Conservation (phyloP, 192 early-diverging fungal species). For the Coemansia sp. region DNA sequence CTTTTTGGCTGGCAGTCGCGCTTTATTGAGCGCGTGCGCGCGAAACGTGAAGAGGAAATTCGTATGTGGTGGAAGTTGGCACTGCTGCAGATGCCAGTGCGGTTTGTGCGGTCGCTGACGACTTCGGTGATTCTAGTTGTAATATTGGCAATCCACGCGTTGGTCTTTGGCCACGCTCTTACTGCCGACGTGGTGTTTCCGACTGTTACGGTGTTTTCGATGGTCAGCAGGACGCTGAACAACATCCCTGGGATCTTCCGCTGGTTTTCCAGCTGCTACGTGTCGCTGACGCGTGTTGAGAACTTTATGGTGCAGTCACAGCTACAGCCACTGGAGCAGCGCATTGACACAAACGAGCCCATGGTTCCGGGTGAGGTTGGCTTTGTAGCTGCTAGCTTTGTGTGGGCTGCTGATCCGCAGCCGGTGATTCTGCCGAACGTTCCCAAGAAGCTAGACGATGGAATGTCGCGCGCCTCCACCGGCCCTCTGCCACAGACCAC, state of each 20-base stretch:
- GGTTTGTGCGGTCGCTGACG: conserved; percentile 51
- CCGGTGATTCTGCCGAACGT: neutral
- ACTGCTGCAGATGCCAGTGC: conserved; percentile 60
- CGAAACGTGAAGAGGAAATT: conserved; percentile 66
- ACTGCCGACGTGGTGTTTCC: conserved; percentile 71
- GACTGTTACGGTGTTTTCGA: conserved; percentile 70
- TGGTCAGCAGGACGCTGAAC: conserved; percentile 65
- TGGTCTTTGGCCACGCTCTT: conserved; percentile 58
- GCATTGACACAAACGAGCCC: conserved; percentile 14
- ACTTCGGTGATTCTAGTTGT: conserved; percentile 62
- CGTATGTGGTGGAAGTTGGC: conserved; percentile 56
- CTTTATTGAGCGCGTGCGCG: conserved; percentile 68
- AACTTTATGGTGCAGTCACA: conserved; percentile 75
- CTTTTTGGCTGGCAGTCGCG: conserved; percentile 83
- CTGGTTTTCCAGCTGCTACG: conserved; percentile 60
- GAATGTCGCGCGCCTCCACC: neutral
- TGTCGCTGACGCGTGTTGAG: conserved; percentile 70
- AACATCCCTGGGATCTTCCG: conserved; percentile 61
- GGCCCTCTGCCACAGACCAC: neutral
- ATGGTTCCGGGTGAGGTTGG: conserved; percentile 15
- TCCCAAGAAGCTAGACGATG: neutral
- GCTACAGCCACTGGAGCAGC: conserved; percentile 56
- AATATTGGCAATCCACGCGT: conserved; percentile 60
- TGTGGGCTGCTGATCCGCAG: conserved; percentile 22
- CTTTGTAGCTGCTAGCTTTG: conserved; percentile 47